Evolutionary conservation across 768 basidiomycete species (phyloP).

Genomic region (Tylopilus sp.): DNA sequence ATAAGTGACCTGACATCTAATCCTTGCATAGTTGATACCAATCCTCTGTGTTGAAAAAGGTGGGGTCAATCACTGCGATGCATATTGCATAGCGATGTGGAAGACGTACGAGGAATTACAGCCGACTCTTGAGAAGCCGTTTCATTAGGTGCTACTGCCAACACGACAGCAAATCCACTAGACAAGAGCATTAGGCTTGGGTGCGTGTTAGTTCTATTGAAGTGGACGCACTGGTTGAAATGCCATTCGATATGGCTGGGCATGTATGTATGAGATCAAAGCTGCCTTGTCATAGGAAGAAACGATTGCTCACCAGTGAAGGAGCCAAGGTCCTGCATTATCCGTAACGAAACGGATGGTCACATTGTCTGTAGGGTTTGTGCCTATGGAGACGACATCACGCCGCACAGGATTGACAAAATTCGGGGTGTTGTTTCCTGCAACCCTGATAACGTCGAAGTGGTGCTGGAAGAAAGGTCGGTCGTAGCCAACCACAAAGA

Average conservation of each 20-base stretch:
- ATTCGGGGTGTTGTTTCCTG: slow-evolving; percentile 19
- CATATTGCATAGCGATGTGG: neutral
- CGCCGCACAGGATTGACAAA: slow-evolving; percentile 34
- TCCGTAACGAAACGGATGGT: slow-evolving; percentile 59
- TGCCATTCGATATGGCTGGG: neutral
- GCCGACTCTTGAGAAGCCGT: slow-evolving; percentile 2
- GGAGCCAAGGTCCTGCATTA: neutral
- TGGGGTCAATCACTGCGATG: neutral
- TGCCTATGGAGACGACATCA: slow-evolving; percentile 28
- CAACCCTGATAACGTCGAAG: slow-evolving; percentile 25
- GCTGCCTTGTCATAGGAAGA: no score
- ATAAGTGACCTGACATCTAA: no score
- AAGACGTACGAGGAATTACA: slow-evolving; percentile 18
- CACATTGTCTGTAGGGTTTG: slow-evolving; percentile 37
- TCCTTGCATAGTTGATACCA: neutral
- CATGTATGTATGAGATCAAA: no score
- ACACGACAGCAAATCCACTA: neutral
- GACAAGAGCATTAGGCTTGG: neutral
- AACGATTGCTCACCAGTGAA: neutral
- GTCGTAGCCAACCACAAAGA: no score
- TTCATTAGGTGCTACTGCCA: slow-evolving; percentile 6
- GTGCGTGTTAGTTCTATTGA: neutral
- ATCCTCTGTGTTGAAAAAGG: neutral
- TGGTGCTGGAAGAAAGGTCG: neutral
- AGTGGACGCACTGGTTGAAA: neutral